Base-by-base conservation (phyloP, 768 basidiomycete genomes). In the Trametes elegans region DNA sequence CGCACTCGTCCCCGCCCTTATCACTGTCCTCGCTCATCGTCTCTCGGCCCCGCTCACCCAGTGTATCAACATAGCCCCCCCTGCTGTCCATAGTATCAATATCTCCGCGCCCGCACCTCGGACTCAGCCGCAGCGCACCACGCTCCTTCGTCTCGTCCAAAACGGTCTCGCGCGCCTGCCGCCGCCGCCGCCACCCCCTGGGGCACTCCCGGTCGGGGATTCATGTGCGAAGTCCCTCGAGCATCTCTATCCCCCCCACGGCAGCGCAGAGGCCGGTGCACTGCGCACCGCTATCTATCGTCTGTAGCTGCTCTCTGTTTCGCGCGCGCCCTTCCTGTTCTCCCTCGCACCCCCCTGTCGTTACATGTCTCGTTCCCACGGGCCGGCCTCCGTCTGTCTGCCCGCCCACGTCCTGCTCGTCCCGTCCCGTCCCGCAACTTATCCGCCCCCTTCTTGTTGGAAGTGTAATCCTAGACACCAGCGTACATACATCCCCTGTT, bases 391-490 rank as follows among this genome's bases (percentile, higher is more conserved):
- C 14, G 4, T 23, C 18, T 16, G 19, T 21, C 6, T 21, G 18
- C 21, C 39, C 40, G 19, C 23, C 23, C 21, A 21, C 26, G 23
- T 41, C 40, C 9, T 13, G 23, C 10, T 13, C 7, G 23, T 8
- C 5, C 13, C 40, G 19, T 18, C 9, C 21, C 16, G 11, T 11
- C 23, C 40, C 26, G 11, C 26, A 9, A 7, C 16, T 26, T 24
- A 24, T 26, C 11, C 40, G 11, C 9, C 10, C 21, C 21, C 39
- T 8, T 24, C 23, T 41, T 41, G 23, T 41, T 41, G 23, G 40
- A 41, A 41, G 40, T 41, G 40, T 41, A 47, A 47, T 47, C 21
- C 46, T 47, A 47, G 46, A 47, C 28, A 10, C 18, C 32, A 13
- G 21, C 34, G 39, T 21, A 5, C 39, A 21, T 7, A 3, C 32